Conservation (phyloP, 2,329 filamentous ascomycete species). For the Sporothrix brunneoviolacea region DNA sequence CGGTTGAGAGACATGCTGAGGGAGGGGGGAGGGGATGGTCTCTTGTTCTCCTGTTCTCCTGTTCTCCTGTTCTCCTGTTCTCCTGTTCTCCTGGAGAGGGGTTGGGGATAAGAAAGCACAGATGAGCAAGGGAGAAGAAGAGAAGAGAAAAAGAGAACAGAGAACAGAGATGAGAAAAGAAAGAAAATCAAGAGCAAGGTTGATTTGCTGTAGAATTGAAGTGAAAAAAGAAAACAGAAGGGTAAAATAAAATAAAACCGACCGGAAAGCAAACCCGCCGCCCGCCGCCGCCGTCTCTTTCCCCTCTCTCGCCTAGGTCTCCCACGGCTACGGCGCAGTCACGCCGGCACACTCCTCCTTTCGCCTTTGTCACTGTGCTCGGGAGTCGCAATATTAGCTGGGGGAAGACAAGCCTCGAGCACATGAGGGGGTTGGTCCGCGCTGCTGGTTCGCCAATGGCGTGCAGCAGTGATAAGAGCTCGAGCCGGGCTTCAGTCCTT, state of each 20-base stretch:
- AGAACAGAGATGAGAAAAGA: not conserved
- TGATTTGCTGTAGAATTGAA: too few relatives aligned
- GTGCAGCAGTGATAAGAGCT: not conserved
- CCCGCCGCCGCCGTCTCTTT: too few relatives aligned
- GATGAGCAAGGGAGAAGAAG: not conserved
- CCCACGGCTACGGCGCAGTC: too few relatives aligned
- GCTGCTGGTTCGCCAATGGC: not conserved
- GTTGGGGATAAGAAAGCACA: not conserved
- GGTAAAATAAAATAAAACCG: not conserved
- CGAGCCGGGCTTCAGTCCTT: not conserved
- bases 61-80: too few relatives aligned
- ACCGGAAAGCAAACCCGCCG: not conserved
- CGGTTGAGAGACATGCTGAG: conserved; percentile 47
- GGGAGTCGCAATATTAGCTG: too few relatives aligned
- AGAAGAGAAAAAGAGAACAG: not conserved
- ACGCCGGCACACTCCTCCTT: too few relatives aligned
- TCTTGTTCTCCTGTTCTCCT: too few relatives aligned
- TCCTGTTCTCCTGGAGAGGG: too few relatives aligned
- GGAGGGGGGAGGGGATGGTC: not conserved
- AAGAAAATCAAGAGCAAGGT: not conserved
- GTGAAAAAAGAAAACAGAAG: too few relatives aligned
- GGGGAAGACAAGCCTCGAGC: too few relatives aligned
- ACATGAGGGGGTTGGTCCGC: not conserved
- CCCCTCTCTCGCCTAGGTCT: too few relatives aligned
- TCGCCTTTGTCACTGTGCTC: too few relatives aligned